Percentiles rank a stretch among this genome's conserved stretches.
Conservation (phyloP, 2,329 filamentous ascomycete genomes). For the Aspergillus novofumigatus region DNA sequence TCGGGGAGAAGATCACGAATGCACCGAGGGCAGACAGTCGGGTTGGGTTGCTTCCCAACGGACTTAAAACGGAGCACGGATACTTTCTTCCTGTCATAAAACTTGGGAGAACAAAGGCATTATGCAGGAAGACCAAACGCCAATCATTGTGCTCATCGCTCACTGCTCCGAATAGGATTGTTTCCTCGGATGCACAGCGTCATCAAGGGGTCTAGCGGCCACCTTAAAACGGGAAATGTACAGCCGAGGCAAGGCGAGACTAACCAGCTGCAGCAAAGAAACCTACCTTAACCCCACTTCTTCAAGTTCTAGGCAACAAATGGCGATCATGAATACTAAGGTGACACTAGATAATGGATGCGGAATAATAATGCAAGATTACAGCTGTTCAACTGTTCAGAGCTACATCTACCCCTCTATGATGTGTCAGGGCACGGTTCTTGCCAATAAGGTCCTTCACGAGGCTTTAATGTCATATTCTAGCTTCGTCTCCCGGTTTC, state of each 20-base stretch:
- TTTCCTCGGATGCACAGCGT: too few species aligned
- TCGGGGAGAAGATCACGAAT: neutral
- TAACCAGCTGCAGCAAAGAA: neutral
- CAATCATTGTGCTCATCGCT: too few species aligned
- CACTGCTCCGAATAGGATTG: too few species aligned
- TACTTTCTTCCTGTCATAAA: too few species aligned
- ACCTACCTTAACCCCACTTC: neutral
- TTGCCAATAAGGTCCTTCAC: neutral
- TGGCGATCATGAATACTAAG: neutral
- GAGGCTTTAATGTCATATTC: neutral
- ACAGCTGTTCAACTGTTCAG: neutral
- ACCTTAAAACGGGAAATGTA: neutral
- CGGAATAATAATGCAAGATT: neutral
- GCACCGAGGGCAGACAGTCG: neutral
- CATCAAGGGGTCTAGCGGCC: neutral
- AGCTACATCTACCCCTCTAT: neutral
- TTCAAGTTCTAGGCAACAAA: neutral
- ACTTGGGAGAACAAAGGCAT: too few species aligned
- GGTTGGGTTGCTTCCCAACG: too few species aligned
- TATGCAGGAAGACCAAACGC: too few species aligned
- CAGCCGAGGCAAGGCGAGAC: neutral
- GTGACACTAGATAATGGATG: neutral
- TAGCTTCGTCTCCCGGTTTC: neutral
- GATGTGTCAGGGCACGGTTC: neutral
- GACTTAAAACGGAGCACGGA: too few species aligned